Conservation (phyloP, 2,329 filamentous ascomycete species). For the Arthrinium phaeospermum region DNA sequence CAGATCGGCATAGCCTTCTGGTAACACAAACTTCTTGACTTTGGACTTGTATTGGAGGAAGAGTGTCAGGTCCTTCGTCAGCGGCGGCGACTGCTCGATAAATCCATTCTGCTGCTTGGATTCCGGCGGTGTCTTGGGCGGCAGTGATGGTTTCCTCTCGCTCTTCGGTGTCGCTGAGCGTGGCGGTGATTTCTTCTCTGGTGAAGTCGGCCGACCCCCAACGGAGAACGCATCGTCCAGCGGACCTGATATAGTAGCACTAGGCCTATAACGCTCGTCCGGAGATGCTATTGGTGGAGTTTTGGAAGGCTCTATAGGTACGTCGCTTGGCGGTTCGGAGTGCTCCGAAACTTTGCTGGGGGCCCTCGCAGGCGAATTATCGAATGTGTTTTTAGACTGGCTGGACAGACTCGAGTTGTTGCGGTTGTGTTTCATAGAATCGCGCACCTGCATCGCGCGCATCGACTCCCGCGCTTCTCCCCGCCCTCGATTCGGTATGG, state of each 20-base stretch:
- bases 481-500: slow-evolving; percentile 83
- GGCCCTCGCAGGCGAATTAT: slow-evolving; percentile 67
- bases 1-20: slow-evolving; percentile 82
- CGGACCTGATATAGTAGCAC: slow-evolving; percentile 65
- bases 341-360: slow-evolving; percentile 70
- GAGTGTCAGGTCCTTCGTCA: slow-evolving; percentile 85
- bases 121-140: slow-evolving; percentile 46
- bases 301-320: slow-evolving; percentile 40
- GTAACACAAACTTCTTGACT: slow-evolving; percentile 92
- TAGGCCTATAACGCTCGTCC: slow-evolving; percentile 67
- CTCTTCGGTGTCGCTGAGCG: slow-evolving; percentile 19
- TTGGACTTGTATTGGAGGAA: slow-evolving; percentile 97
- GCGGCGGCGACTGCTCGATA: slow-evolving; percentile 70
- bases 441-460: slow-evolving; percentile 65
- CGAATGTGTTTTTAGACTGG: slow-evolving; percentile 51
- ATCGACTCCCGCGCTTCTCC: slow-evolving; percentile 83
- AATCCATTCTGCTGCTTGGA: slow-evolving; percentile 60
- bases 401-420: slow-evolving; percentile 47
- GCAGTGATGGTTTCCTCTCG: slow-evolving; percentile 29
- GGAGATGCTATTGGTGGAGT: slow-evolving; percentile 63
- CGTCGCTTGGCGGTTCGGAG: slow-evolving; percentile 30
- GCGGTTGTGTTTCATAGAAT: slow-evolving; percentile 55
- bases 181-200: slow-evolving; percentile 34
- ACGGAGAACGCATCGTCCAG: slow-evolving; percentile 55
- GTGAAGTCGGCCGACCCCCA: slow-evolving; percentile 35